A percentile compares a stretch with the other conserved stretches of the same genome.
phyloP scores from a whole-genome alignment of 192 early-diverging fungal genomes.

The Entomortierella chlamydospora region DNA sequence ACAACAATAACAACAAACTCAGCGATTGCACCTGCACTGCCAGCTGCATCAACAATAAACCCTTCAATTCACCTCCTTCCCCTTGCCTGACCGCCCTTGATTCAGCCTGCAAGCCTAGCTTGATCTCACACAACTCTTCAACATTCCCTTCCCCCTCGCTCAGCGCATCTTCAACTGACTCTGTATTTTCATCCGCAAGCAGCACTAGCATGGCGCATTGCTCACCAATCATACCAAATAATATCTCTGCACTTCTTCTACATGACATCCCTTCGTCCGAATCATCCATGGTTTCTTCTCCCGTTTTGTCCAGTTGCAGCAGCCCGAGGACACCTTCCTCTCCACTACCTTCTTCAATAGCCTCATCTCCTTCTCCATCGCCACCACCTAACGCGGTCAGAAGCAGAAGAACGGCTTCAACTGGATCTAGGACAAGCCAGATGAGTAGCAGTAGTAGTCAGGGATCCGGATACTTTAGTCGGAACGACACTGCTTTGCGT shows the following conservation, averaged over 20 bases:
- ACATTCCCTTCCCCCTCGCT: conserved; percentile 49
- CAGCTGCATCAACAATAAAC: conserved; percentile 9
- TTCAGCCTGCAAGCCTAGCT: conserved; percentile 20
- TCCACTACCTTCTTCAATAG: conserved; percentile 1
- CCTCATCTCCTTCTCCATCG: conserved; percentile 34
- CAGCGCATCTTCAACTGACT: conserved; percentile 47
- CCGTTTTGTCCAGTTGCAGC: conserved; percentile 30
- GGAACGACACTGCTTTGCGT: background rate
- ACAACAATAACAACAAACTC: background rate
- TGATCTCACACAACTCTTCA: conserved; percentile 28
- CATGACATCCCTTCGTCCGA: conserved; percentile 18
- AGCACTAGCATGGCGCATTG: conserved; percentile 50
- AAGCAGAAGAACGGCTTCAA: conserved; percentile 29
- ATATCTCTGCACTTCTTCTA: conserved; percentile 28
- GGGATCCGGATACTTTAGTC: conserved; percentile 8
- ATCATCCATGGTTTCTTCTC: conserved; percentile 30
- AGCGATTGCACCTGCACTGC: background rate
- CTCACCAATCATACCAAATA: conserved; percentile 34
- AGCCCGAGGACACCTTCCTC: conserved; percentile 28
- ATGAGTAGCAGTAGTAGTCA: conserved; percentile 9
- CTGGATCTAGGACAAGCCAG: conserved; percentile 37
- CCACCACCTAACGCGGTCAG: conserved; percentile 11
- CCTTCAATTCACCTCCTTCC: conserved; percentile 34
- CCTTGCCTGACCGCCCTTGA: conserved; percentile 45
- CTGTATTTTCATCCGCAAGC: conserved; percentile 35